Base-by-base conservation (phyloP, 2,329 filamentous ascomycete species). In the Calcarisporium arbuscula region DNA sequence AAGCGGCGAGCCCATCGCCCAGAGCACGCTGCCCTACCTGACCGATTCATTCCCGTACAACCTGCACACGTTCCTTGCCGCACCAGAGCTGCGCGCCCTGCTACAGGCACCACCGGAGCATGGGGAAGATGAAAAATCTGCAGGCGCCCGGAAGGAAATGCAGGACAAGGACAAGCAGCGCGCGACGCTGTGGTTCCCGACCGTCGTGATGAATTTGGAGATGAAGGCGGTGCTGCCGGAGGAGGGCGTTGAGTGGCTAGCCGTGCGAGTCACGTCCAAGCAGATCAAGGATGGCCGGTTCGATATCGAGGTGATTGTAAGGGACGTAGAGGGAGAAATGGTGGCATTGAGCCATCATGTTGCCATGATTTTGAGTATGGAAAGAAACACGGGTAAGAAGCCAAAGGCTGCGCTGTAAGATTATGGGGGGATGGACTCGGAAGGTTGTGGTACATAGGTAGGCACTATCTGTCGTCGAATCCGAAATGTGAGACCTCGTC, bases 91-190 rank as follows among this genome's bases (percentile, higher is more conserved):
- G 8, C 22, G 30, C 3, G 15, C 12, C 15, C 16, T 21, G 14
- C 23, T 33, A 16, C 26, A 30, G 23, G 12, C 17, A 32, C 18
- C 29, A 7, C 81, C 82, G 0, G 14, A 18, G n/a, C 10, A 17
- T 12, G 22, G 20, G 8, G 31, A 33, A 15, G 14, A 17, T 26
- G 31, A 89, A 83, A 0, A 56, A 88, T 4, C 60, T 78, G 19
- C 56, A 89, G 49, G 86, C 83, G 52, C 49, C 89, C 22, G 83
- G 89, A 47, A 62, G 85, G 26, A 89, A 88, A 63, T 82, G 80
- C 51, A 55, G 14, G 16, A 21, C 11, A 32, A 7, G 15, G 18
- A 19, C 14, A 12, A 25, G 19, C 10, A 26, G 6, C 30, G 34
- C 67, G 5, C 53, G 88, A 31, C 54, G 6, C 77, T 77, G 46